phyloP scores from a whole-genome alignment of 495 filamentous ascomycete species.

The Diplogelasinospora grovesii region DNA sequence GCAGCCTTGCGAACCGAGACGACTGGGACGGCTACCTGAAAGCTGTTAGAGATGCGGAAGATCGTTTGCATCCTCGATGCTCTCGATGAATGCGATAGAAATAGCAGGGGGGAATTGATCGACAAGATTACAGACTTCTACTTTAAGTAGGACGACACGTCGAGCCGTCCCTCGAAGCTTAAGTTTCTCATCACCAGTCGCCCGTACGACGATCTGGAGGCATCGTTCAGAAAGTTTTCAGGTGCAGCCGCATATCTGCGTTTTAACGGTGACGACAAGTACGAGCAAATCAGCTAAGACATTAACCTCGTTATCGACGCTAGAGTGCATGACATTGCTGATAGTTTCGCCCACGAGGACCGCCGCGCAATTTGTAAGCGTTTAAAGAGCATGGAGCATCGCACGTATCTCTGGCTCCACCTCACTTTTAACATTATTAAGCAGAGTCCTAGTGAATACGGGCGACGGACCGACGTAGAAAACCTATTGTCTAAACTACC shows the following conservation, averaged over 20 bases:
- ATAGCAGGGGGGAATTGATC: slow-evolving; percentile 5
- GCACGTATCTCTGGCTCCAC: slow-evolving; percentile 14
- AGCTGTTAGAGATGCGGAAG: slow-evolving; percentile 20
- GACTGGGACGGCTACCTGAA: slow-evolving; percentile 24
- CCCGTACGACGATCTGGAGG: slow-evolving; percentile 31
- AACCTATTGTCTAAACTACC: slow-evolving; percentile 23
- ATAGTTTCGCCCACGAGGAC: slow-evolving; percentile 6
- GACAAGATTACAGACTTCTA: neutral
- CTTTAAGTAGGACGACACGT: neutral
- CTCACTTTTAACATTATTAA: slow-evolving; percentile 4
- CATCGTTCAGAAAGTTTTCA: slow-evolving; percentile 30
- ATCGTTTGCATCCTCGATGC: slow-evolving; percentile 47
- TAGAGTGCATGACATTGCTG: neutral
- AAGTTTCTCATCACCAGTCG: slow-evolving; percentile 48
- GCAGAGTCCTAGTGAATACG: slow-evolving; percentile 10
- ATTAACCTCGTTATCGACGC: slow-evolving; percentile 9
- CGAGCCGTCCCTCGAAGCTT: slow-evolving; percentile 11
- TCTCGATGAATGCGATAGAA: slow-evolving; percentile 34
- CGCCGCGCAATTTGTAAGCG: slow-evolving; percentile 13
- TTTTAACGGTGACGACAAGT: slow-evolving; percentile 15
- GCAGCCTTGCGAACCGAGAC: slow-evolving; percentile 10
- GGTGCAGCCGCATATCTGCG: slow-evolving; percentile 10
- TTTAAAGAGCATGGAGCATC: slow-evolving; percentile 9
- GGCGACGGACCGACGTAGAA: slow-evolving; percentile 13
- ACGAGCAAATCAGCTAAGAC: slow-evolving; percentile 32